phyloP scores from a whole-genome alignment of 768 basidiomycete genomes.

The Podaxis sp. region DNA sequence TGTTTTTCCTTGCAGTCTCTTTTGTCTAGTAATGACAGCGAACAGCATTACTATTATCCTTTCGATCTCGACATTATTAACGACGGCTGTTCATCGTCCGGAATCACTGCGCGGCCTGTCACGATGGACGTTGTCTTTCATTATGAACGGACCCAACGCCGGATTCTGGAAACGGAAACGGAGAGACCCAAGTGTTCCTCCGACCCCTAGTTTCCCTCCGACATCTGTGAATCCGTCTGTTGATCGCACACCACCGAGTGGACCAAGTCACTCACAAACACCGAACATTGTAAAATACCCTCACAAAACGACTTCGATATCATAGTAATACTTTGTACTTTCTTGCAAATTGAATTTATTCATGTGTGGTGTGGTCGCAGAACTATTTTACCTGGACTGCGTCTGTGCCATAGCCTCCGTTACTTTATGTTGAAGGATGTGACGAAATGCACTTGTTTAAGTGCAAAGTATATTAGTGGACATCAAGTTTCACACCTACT shows the following conservation, averaged over 20 bases:
- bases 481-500: too few species aligned
- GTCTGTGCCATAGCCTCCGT: background rate
- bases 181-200: conserved; percentile 24
- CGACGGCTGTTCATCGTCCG: conserved; percentile 56
- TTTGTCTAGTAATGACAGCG: background rate
- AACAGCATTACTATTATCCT: conserved; percentile 53
- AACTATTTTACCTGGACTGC: background rate
- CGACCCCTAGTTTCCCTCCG: conserved; percentile 21
- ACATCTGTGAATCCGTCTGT: conserved; percentile 13
- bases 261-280: background rate
- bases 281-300: background rate
- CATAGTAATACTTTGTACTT: background rate
- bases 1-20: conserved; percentile 17
- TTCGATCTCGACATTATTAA: conserved; percentile 63
- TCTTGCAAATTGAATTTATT: background rate
- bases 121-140: conserved; percentile 64
- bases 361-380: background rate
- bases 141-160: conserved; percentile 56
- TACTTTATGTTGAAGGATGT: too few species aligned
- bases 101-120: conserved; percentile 69
- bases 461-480: too few species aligned
- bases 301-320: background rate
- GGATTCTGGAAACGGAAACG: conserved; percentile 48
- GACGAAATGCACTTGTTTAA: too few species aligned
- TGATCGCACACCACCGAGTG: background rate